Evolutionary conservation across 176 grass and related monocot genomes (phyloP), one percentile per base, ranked within the genome.

Genomic region (Bonia amplexicaulis): DNA sequence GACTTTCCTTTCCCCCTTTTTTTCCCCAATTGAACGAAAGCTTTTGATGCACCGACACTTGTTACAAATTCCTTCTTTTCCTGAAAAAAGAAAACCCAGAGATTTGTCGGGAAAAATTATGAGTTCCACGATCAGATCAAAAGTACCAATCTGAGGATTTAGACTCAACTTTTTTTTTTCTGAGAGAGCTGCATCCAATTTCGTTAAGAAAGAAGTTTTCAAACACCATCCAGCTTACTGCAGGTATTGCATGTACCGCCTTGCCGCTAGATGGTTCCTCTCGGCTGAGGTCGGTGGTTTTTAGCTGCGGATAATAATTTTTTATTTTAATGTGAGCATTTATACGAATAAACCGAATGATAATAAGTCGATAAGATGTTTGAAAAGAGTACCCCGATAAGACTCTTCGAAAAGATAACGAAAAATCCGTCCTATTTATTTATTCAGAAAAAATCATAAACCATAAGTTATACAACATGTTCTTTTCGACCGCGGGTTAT

Each of bases 251-350:
- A 15, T 64, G 17, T 2, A n/a, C 6, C 10, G 23, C 23, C 59
- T 26, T 61, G 58, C 58, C 23, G 26, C 4, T 57, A 0, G 31
- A 3, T 2, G 31, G 29, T 31, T 33, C 3, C 31, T 33, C 3
- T 33, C 3, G 31, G 3, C 31, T 0, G 31, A 33, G 31, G 31
- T 33, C 0, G 31, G 31, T 33, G 31, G 31, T 33, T 33, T 33
- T 3, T 33, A 33, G 31, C 0, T 33, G 0, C 0, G 3, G 31
- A 33, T 3, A 3, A 33, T 33, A 3, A 33, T 3, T 33, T 33
- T 33, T 33, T 0, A 33, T 33, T 33, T 0, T 33, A 33, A 3
- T 0, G 3, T 3, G 3, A 33, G 0, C 0, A 3, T 3, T 3
- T 33, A 33, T 33, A 33, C 1, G 31, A 3, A 0, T 1, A 0